A percentile compares a stretch with the other conserved stretches of the same genome.
These are phyloP conservation scores for Speleostelium caveatum DNA, from an alignment of 78 protist species.

Conservation along the genomic window DNA sequence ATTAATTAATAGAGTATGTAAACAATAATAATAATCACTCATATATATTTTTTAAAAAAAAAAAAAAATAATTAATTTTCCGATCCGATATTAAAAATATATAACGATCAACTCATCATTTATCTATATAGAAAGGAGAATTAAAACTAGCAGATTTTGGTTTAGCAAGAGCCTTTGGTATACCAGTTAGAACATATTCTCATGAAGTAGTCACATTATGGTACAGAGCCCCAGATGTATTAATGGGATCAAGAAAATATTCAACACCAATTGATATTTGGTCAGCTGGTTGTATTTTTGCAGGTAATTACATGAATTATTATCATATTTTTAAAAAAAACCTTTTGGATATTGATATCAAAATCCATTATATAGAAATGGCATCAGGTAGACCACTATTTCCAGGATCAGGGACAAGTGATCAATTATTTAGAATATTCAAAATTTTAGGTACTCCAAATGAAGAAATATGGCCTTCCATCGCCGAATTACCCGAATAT, in stretches of 20 bases:
- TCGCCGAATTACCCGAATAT: conserved; percentile 94
- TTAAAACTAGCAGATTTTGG: conserved; percentile 99
- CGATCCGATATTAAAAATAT: too few relatives aligned
- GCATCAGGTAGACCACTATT: conserved; percentile 95
- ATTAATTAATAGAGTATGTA: conserved; percentile 89
- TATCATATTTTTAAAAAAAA: conserved; percentile 44
- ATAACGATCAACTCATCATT: too few relatives aligned
- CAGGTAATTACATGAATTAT: too few relatives aligned
- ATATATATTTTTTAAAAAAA: background rate
- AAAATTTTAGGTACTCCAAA: conserved; percentile 96
- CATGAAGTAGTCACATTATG: conserved; percentile 99
- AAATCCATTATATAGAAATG: too few relatives aligned
- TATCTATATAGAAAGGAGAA: conserved; percentile 77
- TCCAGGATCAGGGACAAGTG: conserved; percentile 96
- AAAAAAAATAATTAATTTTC: too few relatives aligned
- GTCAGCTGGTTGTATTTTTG: conserved; percentile 99
- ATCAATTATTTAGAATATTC: conserved; percentile 97
- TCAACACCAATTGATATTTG: conserved; percentile 98
- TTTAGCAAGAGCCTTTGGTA: conserved; percentile 99
- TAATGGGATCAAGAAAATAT: conserved; percentile 97
- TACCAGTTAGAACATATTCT: conserved; percentile 99
- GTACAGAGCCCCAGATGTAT: conserved; percentile 99
- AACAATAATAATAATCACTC: background rate
- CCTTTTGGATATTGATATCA: background rate
- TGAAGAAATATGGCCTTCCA: conserved; percentile 92